phyloP scores from a whole-genome alignment of 148 eudicot genomes.

The Nepenthes mirabilis region DNA sequence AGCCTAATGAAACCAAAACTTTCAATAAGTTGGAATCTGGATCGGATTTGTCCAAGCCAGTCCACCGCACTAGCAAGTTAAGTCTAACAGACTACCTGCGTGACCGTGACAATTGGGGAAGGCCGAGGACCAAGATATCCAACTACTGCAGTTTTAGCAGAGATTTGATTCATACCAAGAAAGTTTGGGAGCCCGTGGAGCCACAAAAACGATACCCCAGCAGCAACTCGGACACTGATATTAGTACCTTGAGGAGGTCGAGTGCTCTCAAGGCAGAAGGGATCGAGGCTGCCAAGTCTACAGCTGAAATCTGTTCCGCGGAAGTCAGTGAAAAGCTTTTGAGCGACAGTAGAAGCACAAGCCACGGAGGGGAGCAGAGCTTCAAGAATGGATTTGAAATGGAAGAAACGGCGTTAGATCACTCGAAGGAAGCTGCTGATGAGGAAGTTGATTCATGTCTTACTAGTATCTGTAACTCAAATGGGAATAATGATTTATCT shows the following conservation, averaged over 20 bases:
- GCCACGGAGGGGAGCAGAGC: constrained; percentile 7
- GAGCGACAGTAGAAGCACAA: constrained; percentile 5
- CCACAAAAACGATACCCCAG: constrained; percentile 53
- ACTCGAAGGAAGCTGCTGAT: constrained; percentile 20
- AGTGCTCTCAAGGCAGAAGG: constrained; percentile 30
- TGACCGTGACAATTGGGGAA: constrained; percentile 26
- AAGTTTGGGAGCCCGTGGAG: constrained; percentile 96
- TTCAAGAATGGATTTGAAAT: constrained; percentile 8
- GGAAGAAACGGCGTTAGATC: constrained; percentile 11
- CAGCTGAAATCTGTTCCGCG: constrained; percentile 20
- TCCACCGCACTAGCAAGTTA: constrained; percentile 37
- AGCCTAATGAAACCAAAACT: constrained; percentile 33
- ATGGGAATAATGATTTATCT: constrained; percentile 33
- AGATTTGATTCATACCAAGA: constrained; percentile 42
- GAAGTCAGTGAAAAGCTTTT: constrained; percentile 17
- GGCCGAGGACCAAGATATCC: constrained; percentile 43
- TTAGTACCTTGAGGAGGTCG: constrained; percentile 37
- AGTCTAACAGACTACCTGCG: constrained; percentile 37
- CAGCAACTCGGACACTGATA: constrained; percentile 68
- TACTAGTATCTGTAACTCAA: constrained; percentile 20
- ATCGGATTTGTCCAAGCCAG: constrained; percentile 41
- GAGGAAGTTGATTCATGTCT: constrained; percentile 30
- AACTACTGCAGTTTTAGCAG: constrained; percentile 29
- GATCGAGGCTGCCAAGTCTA: constrained; percentile 25
- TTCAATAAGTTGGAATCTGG: constrained; percentile 28